Evolutionary conservation across 2,329 filamentous ascomycete genomes (phyloP), one percentile per base, ranked within the genome.

Genomic region (Gyromitra esculenta): DNA sequence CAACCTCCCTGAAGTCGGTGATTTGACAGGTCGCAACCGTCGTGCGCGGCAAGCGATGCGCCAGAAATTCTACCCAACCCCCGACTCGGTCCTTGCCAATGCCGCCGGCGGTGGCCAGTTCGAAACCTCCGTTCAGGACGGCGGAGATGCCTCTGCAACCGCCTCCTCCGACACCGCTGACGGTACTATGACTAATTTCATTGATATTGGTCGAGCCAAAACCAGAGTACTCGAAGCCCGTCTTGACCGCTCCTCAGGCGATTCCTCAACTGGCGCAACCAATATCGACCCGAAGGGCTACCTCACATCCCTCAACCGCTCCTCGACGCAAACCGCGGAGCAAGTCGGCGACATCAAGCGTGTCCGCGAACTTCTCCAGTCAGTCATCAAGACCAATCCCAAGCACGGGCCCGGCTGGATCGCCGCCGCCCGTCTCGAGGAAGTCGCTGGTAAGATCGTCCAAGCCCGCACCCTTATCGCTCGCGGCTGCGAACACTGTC

Each of bases 101-200:
- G 95, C 94, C 15, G 87, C 92, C 81, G 92, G 93, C 80, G 88
- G 92, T 1, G 88, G 89, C 2, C 92, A 97, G 82, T 88, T 98
- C 79, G 92, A 94, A 62, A 96, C 94, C 1, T 96, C 93, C 0
- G 90, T 99, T n/a, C 88, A 90, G 57, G 93, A 96, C 48, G 94
- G 97, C 77, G 91, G 90, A 0, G 83, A 85, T 1, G 84, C 87
- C n/a, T 13, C 18, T 21, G 81, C 82, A 1, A 85, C 87, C 62
- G 84, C 83, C 37, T 80, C 81, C 21, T 83, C 82, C 45, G 88
- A 90, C 74, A 85, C 83, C 64, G 83, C 84, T 1, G 94, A 97
- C 81, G 94, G 95, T 1, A 97, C 94, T 0, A 96, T 97, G 89
- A 99, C 95, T 9, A 97, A 99, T 83, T 99, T 99, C 83, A 95